Evolutionary conservation across 202 grass and related monocot species (phyloP), one percentile per base, ranked within the genome.

Genomic region (Schoenoplectus triqueter): DNA sequence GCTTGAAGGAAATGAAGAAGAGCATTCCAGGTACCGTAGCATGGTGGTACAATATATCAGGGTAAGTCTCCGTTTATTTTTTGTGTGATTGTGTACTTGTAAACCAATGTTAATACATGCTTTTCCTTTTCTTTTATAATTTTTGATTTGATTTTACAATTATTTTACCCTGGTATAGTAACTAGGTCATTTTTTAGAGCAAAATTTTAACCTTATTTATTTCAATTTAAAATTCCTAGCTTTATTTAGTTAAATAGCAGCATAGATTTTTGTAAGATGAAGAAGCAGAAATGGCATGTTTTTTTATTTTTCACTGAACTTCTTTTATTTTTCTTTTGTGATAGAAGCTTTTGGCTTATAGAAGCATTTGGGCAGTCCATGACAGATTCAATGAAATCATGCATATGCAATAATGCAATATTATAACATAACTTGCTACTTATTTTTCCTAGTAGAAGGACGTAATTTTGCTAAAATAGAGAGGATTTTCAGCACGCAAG

Each of bases 21-120:
- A 93, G 70, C 89, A 98, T 72, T 86, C 89, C 62, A 95, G 92
- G 83, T 98, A 95, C 81, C 86, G 95, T 73, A 66, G 65, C 20
- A 95, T 98, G 95, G 89, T 93, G 71, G 92, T 95, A 66, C 88
- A 90, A 18, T 92, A 95, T 86, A 93, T 98, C 11, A 74, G 82
- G 88, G 95, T 98, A 95, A 80, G 89, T 31, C 3, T 41, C 7
- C 11, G 13, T 22, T 51, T 59, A 69, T 69, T 81, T 72, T 55
- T 68, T 31, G 31, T 44, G 17, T 80, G 13, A 80, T 63, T 46
- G 3, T 52, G 10, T 15, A 59, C 17, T 54, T 69, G 40, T 69
- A 7, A 69, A 17, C 49, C 10, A 11, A 31, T 55, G 18, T 54
- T 52, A 31, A 31, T 49, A 45, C 52, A 45, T 84, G 9, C 47